Conservation (phyloP, 78 protist species). For the Dictyostelium purpureum region DNA sequence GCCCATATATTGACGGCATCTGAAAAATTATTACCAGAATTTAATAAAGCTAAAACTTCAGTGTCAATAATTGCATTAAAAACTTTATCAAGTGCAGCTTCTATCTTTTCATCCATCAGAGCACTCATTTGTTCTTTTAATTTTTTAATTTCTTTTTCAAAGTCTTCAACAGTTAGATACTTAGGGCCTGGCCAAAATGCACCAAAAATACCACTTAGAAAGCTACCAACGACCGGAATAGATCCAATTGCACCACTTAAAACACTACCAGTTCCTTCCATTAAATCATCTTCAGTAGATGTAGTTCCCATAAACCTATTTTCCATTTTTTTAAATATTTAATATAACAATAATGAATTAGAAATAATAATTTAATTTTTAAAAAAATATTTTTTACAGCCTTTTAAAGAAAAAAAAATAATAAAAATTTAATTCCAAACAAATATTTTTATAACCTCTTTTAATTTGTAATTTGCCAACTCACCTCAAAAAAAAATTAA, state of each 20-base stretch:
- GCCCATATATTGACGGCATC: constrained; percentile 22
- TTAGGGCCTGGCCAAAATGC: constrained; percentile 16
- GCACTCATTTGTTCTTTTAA: background rate
- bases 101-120: constrained; percentile 7
- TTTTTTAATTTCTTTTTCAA: constrained; percentile 4
- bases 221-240: constrained; percentile 18
- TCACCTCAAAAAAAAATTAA: too few relatives aligned
- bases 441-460: too few relatives aligned
- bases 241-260: background rate
- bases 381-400: too few relatives aligned
- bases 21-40: constrained; percentile 23
- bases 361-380: too few relatives aligned
- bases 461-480: too few relatives aligned
- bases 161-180: constrained; percentile 4
- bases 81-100: constrained; percentile 8
- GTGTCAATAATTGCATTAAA: constrained; percentile 9
- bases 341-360: too few relatives aligned
- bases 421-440: too few relatives aligned
- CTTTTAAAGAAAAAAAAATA: too few relatives aligned
- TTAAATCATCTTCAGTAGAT: constrained; percentile 4
- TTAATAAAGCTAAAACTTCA: background rate
- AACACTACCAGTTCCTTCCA: constrained; percentile 1
- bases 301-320: background rate
- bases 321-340: background rate
- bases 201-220: constrained; percentile 17